Base-by-base conservation (phyloP, 148 eudicot species). In the Rhododendron molle region DNA sequence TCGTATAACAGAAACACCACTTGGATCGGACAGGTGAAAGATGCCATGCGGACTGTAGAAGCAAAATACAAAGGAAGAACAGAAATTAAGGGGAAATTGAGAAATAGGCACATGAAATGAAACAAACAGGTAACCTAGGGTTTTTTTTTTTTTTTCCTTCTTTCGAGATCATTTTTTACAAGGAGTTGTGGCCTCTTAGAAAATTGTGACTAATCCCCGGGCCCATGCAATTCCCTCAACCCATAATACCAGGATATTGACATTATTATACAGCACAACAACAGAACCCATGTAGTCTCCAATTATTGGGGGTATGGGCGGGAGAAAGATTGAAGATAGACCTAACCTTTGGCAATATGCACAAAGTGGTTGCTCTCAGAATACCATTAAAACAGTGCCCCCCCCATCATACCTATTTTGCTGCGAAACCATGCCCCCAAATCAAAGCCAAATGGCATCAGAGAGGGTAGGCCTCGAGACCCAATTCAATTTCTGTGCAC, bases 21-120 rank as follows among this genome's bases (percentile, higher is more conserved):
- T 89, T 7, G 99, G 99, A 83, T 97, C 99, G 0, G 99, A 97
- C 81, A 97, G 89, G 92, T 97, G 99, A 87, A 97, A 95, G 85
- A 95, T 97, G 82, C 99, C 99, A 81, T 97, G 98, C 36, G 98
- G 96, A 84, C 98, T 97, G 98, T 81, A 87, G 81, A 47, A 80
- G 81, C 78, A 87, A 76, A 52, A 81, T 49, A 43, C 15, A n/a
- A 65, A 36, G n/a, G 34, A 83, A 72, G 32, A 67, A 5, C 15
- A 46, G 43, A 52, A 12, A 18, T 12, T 46, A 80, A 26, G 14
- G 5, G 16, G 81, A 8, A 26, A 71, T 8, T n/a, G 12, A 58
- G 73, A 60, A 28, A 21, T 36, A 81, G 8, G 40, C 43, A 49
- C 10, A 13, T 44, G 56, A 78, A 78, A 78, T 46, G 52, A 13